Evolutionary conservation across 352 stramenopile species (phyloP).

Genomic region (Thalassiosira sp.): DNA sequence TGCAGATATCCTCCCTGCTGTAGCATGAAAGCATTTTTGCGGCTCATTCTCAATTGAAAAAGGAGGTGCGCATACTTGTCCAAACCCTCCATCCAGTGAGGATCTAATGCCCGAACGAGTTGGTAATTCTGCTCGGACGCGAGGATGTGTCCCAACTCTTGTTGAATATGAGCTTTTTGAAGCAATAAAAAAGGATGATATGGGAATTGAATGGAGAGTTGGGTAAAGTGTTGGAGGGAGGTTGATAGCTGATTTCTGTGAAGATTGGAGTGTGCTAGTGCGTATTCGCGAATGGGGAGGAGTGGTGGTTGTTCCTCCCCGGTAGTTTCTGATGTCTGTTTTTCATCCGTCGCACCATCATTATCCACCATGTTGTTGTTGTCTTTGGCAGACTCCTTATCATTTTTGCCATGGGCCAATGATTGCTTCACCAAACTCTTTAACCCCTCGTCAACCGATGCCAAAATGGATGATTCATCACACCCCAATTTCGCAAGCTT

Average conservation of each 20-base stretch:
- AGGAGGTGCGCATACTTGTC: conserved; percentile 77
- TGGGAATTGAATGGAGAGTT: conserved; percentile 59
- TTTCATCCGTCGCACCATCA: neutral
- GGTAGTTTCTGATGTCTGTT: neutral
- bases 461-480: conserved; percentile 51
- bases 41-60: conserved; percentile 50
- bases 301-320: too few relatives aligned
- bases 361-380: too few relatives aligned
- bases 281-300: conserved; percentile 53
- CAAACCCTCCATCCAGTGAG: conserved; percentile 64
- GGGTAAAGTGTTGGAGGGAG: conserved; percentile 55
- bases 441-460: conserved; percentile 36
- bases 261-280: conserved; percentile 53
- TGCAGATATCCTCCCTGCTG: conserved; percentile 43
- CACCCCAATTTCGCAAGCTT: conserved; percentile 64
- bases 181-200: conserved; percentile 72
- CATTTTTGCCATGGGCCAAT: too few relatives aligned
- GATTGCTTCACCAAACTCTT: conserved; percentile 18
- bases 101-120: conserved; percentile 55
- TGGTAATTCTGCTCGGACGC: conserved; percentile 44
- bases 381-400: too few relatives aligned
- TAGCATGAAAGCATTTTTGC: conserved; percentile 40
- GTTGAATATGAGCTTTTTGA: conserved; percentile 65
- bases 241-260: conserved; percentile 54
- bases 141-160: conserved; percentile 46